These are phyloP conservation scores for Metschnikowia arizonensis DNA, from an alignment of 805 yeast species.

Conservation along the genomic window DNA sequence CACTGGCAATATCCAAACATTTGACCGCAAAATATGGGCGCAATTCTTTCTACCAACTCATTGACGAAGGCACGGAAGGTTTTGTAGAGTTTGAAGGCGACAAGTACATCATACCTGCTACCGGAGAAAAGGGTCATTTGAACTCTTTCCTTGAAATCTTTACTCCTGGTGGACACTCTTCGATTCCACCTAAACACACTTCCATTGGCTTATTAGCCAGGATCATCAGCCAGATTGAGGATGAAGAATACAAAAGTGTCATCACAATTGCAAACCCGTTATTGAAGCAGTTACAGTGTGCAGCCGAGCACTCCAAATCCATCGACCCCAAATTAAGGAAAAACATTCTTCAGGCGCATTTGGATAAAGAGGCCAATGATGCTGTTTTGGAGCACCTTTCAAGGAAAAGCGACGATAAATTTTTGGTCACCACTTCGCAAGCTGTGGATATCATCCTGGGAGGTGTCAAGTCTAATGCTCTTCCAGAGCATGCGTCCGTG, in stretches of 20 bases:
- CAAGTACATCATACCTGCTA: conserved; percentile 29
- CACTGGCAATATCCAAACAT: conserved; percentile 30
- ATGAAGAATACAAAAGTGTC: conserved; percentile 31
- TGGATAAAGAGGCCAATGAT: conserved; percentile 34
- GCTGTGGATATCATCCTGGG: conserved; percentile 46
- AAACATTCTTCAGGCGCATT: conserved; percentile 37
- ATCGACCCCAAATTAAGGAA: conserved; percentile 30
- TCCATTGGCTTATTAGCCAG: conserved; percentile 45
- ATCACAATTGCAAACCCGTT: conserved; percentile 43
- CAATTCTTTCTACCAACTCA: conserved; percentile 40
- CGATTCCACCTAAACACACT: conserved; percentile 48
- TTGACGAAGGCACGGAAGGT: conserved; percentile 38
- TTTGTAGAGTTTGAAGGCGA: conserved; percentile 25
- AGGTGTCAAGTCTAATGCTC: conserved; percentile 48
- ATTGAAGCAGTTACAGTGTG: conserved; percentile 41
- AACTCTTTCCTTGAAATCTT: conserved; percentile 38
- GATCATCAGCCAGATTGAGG: conserved; percentile 38
- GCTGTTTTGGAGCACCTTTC: conserved; percentile 33
- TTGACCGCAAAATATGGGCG: conserved; percentile 38
- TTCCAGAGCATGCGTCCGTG: conserved; percentile 46
- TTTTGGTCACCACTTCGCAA: conserved; percentile 44
- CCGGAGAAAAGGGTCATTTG: conserved; percentile 48
- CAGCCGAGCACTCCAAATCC: conserved; percentile 40
- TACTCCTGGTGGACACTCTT: conserved; percentile 51
- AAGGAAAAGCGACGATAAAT: conserved; percentile 26